Evolutionary conservation across 2,329 filamentous ascomycete species (phyloP).

Genomic region (Chlorencoelia australis): DNA sequence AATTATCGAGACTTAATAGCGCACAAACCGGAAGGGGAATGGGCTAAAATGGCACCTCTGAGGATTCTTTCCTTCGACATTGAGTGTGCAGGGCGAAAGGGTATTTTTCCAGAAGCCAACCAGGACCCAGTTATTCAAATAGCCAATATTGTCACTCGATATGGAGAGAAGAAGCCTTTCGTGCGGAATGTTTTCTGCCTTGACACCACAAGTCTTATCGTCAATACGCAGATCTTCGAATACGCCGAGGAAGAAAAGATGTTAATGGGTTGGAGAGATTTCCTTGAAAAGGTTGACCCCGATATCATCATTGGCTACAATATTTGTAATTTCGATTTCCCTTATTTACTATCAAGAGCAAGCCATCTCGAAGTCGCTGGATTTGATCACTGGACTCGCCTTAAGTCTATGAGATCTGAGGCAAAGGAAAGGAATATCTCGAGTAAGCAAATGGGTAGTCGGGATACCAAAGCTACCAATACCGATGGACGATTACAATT

Average conservation of each 20-base stretch:
- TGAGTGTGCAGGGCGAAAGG: conserved; percentile 94
- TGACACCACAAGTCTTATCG: conserved; percentile 84
- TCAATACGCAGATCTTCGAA: conserved; percentile 85
- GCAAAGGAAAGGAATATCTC: conserved; percentile 78
- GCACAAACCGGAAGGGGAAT: conserved; percentile 83
- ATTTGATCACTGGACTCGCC: conserved; percentile 82
- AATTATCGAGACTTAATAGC: conserved; percentile 76
- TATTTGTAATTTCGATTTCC: conserved; percentile 97
- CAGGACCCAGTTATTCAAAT: conserved; percentile 96
- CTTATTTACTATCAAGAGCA: conserved; percentile 83
- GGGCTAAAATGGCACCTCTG: conserved; percentile 95
- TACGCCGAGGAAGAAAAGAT: conserved; percentile 76
- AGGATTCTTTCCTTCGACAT: conserved; percentile 96
- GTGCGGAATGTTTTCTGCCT: conserved; percentile 94
- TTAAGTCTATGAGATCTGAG: conserved; percentile 60
- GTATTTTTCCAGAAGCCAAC: conserved; percentile 89
- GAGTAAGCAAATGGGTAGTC: conserved; percentile 96
- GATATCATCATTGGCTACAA: conserved; percentile 99
- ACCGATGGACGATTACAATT: conserved; percentile 89
- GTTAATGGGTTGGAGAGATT: conserved; percentile 87
- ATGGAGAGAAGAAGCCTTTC: conserved; percentile 93
- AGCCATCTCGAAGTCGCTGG: conserved; percentile 67
- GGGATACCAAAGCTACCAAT: conserved; percentile 89
- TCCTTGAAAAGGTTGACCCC: conserved; percentile 80
- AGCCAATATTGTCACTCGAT: conserved; percentile 87